A percentile compares a stretch with the other conserved stretches of the same genome.
Evolutionary conservation across 345 rosid species (phyloP).

Genomic region (Bretschneidera sinensis): DNA sequence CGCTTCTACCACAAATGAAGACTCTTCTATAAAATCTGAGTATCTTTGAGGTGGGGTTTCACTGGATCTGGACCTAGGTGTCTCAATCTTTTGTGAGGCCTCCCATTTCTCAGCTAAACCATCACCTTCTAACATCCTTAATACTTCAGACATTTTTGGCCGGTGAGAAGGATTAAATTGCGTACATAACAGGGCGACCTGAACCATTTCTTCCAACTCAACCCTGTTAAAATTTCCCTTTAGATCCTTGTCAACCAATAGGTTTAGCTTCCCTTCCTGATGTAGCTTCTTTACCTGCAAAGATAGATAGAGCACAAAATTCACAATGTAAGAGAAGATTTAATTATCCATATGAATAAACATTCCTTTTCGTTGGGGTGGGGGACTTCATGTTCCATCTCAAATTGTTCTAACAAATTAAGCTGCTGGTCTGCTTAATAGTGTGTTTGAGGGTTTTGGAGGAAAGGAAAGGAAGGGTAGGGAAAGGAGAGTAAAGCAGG

Average conservation of each 20-base stretch:
- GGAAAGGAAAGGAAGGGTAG: too few relatives aligned
- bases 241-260: constrained; percentile 77
- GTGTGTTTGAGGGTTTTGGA: too few relatives aligned
- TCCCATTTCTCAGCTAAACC: constrained; percentile 88
- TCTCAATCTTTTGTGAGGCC: constrained; percentile 50
- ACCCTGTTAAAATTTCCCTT: constrained; percentile 52
- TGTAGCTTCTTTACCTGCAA: constrained; percentile 88
- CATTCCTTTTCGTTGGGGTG: neutral
- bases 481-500: too few relatives aligned
- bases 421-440: too few relatives aligned
- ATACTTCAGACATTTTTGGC: constrained; percentile 77
- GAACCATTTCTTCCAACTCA: constrained; percentile 73
- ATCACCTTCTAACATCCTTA: constrained; percentile 82
- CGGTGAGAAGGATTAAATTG: constrained; percentile 62
- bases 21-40: constrained; percentile 81
- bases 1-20: constrained; percentile 86
- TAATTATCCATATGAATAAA: neutral
- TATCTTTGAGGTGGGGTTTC: constrained; percentile 46
- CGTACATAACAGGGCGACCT: constrained; percentile 79
- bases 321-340: neutral
- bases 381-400: too few relatives aligned
- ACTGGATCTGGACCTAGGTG: constrained; percentile 39
- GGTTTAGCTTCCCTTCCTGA: constrained; percentile 67
- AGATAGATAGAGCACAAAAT: too few relatives aligned
- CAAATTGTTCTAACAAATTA: too few relatives aligned